Evolutionary conservation across 2,329 filamentous ascomycete genomes (phyloP).

Genomic region (Drechslerella stenobrocha): DNA sequence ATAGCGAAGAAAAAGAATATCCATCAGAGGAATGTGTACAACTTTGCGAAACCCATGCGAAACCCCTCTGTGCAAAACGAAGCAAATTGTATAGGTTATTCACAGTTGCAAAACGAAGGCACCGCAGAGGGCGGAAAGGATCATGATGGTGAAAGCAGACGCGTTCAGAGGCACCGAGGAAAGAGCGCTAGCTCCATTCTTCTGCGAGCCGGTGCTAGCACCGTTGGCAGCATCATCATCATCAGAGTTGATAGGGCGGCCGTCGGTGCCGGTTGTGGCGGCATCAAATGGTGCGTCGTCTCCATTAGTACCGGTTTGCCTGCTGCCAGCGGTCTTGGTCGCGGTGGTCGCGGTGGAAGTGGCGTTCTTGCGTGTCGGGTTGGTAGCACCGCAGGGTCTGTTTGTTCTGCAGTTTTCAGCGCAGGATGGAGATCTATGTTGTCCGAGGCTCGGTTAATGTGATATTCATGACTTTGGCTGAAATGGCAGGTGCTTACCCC

Average conservation of each 20-base stretch:
- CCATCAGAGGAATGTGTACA: conserved; percentile 34
- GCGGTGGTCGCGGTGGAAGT: conserved; percentile 12
- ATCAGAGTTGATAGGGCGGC: background rate
- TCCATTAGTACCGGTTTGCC: conserved; percentile 9
- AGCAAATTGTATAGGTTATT: conserved; percentile 1
- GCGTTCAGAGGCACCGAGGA: conserved; percentile 21
- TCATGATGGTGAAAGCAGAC: conserved; percentile 27
- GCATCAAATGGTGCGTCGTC: conserved; percentile 31
- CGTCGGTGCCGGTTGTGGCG: conserved; percentile 6
- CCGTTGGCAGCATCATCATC: background rate
- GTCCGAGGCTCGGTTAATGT: background rate
- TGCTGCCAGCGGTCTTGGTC: conserved; percentile 12
- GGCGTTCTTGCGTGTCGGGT: conserved; percentile 16
- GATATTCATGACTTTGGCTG: background rate
- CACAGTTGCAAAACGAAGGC: conserved; percentile 36
- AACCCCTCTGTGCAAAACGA: conserved; percentile 10
- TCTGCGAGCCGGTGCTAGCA: no score
- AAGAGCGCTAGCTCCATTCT: conserved; percentile 24
- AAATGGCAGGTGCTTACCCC: conserved; percentile 19
- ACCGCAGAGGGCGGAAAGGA: conserved; percentile 39
- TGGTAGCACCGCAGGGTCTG: conserved; percentile 35
- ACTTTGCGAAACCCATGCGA: conserved; percentile 7
- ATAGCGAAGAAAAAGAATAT: conserved; percentile 36
- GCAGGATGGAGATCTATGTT: conserved; percentile 25
- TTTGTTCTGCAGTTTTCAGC: conserved; percentile 22